Base-by-base conservation (phyloP, 805 yeast genomes). In the Metschnikowia orientalis region DNA sequence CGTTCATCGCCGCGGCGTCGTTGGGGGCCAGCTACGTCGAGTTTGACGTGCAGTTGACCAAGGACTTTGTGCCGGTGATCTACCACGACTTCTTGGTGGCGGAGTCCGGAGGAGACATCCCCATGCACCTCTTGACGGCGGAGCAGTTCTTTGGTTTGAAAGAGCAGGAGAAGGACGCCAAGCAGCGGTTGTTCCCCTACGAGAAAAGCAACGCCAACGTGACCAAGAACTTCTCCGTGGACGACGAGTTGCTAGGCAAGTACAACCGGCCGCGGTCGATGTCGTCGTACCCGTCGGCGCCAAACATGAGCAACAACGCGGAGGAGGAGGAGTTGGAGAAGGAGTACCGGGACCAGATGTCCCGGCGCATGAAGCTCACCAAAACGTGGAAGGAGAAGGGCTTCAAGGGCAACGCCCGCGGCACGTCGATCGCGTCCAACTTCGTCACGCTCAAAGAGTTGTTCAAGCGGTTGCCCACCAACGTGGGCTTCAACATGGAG, bases 21-120 rank as follows among this genome's bases (percentile, higher is more conserved):
- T 65, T 90, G 44, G 97, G 97, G 24, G 97, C 97, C 1, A 81
- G 95, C 2, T 90, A 90, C 51, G 97, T 90, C 32, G 97, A 90
- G 59, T 90, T 90, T 55, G 97, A 90, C 59, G 97, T 90, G 28
- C 97, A 90, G 54, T 66, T 90, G 46, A 90, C 97, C 10, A 87
- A 88, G 53, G 97, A 90, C 56, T 69, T 69, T 44, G 79, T 86
- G 8, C 97, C 97, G 2, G 97, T 90, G 5, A 83, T 90, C 18
- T 90, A 90, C 52, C 97, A 90, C 57, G 97, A 90, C 54, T 90
- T 90, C 53, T 56, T 86, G 26, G 96, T 90, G 30, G 95, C 95
- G 2, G 97, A 90, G 52, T 79, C 95, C 5, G 97, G 97, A 11
- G 87, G 85, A 31, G 97, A 90, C 61, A 81, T 89, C 30, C 97